These are phyloP conservation scores for Acephala macrosclerotiorum DNA, from an alignment of 2,329 filamentous ascomycete species.

Conservation along the genomic window DNA sequence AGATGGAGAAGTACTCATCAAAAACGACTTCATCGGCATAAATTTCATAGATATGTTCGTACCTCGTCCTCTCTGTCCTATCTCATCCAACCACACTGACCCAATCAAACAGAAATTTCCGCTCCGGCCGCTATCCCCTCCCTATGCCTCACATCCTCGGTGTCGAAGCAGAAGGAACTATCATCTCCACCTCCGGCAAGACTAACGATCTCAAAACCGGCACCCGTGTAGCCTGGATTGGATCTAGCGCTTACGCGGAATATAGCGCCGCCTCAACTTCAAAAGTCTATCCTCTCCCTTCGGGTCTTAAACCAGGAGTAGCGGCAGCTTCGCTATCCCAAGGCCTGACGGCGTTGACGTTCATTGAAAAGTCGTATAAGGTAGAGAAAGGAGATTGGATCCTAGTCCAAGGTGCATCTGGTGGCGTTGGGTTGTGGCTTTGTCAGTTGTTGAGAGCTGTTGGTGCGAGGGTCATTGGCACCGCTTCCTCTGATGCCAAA, in stretches of 20 bases:
- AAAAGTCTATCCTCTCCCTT: slow-evolving; percentile 69
- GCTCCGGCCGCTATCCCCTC: slow-evolving; percentile 80
- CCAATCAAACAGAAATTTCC: slow-evolving; percentile 70
- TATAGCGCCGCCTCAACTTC: slow-evolving; percentile 60
- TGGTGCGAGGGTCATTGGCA: slow-evolving; percentile 82
- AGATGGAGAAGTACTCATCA: slow-evolving; percentile 78
- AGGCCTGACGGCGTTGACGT: slow-evolving; percentile 81
- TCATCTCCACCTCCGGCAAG: slow-evolving; percentile 64
- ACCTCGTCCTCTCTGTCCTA: neutral
- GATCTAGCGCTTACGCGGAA: slow-evolving; percentile 60
- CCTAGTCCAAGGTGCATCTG: slow-evolving; percentile 85
- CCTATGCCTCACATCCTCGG: slow-evolving; percentile 78
- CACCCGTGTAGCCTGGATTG: slow-evolving; percentile 76
- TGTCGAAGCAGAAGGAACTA: slow-evolving; percentile 77
- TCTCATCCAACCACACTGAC: neutral
- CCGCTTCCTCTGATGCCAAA: slow-evolving; percentile 78
- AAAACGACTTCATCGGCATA: slow-evolving; percentile 80
- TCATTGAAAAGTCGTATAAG: slow-evolving; percentile 75
- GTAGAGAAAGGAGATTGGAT: slow-evolving; percentile 82
- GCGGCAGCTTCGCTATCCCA: slow-evolving; percentile 79
- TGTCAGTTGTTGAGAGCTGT: slow-evolving; percentile 76
- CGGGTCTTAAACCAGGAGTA: slow-evolving; percentile 63
- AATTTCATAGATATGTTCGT: slow-evolving; percentile 86
- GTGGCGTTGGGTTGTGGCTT: slow-evolving; percentile 79
- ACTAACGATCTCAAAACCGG: slow-evolving; percentile 65